A percentile compares a stretch with the other conserved stretches of the same genome.
These are phyloP conservation scores for Citrus glauca DNA, from an alignment of 345 rosid genomes.

Conservation along the genomic window DNA sequence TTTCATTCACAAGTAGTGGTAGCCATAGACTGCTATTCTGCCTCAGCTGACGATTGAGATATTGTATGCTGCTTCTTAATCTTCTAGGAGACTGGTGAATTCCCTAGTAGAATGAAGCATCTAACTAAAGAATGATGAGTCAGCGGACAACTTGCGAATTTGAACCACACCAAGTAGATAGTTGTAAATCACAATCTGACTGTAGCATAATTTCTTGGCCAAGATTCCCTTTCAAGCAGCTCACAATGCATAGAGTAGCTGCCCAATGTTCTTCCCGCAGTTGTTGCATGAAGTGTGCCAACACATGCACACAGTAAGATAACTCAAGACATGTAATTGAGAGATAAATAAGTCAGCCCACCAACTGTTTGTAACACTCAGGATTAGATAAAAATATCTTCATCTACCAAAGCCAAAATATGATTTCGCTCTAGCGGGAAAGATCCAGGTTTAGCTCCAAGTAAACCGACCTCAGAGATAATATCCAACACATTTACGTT, in stretches of 20 bases:
- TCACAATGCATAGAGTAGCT: not conserved
- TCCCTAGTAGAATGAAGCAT: not conserved
- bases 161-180: not conserved
- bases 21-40: not conserved
- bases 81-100: not conserved
- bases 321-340: not conserved
- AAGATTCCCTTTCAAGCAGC: not conserved
- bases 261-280: not conserved
- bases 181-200: not conserved
- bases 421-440: slow-evolving; percentile 8
- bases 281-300: not conserved
- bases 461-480: slow-evolving; percentile 4
- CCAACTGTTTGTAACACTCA: not conserved
- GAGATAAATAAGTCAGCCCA: not conserved
- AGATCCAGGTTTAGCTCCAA: not conserved
- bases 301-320: not conserved
- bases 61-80: not conserved
- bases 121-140: not conserved
- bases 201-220: not conserved
- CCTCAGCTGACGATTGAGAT: not conserved
- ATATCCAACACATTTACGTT: not conserved
- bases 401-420: not conserved
- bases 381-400: not conserved
- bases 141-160: not conserved
- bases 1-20: not conserved